Base-by-base conservation (phyloP, 495 filamentous ascomycete species). In the Hypoxylon intermedium region DNA sequence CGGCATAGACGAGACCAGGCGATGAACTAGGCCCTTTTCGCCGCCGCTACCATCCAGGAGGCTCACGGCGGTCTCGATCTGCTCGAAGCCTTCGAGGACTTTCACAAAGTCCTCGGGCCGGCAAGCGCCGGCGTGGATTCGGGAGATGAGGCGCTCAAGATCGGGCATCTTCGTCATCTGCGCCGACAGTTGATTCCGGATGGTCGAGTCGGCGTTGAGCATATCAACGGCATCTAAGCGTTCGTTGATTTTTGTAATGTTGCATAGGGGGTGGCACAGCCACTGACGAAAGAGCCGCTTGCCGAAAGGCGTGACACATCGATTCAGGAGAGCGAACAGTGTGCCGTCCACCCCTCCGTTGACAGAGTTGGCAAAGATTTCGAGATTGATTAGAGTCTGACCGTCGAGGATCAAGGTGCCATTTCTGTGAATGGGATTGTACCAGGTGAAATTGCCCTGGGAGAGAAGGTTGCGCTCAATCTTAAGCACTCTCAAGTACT, bases 11-110 rank as follows among this genome's bases (percentile, higher is more conserved):
- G 82, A 73, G 20, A 96, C 85, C 12, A 99, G 82, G 41, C 91
- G 85, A 31, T 91, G 91, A 45, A 99, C 88, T 2, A 99, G 80
- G 12, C 92, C 89, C 37, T 91, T 86, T 1, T 88, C 91, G 20
- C 77, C 76, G 20, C 86, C 87, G 67, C 89, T 85, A 11, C 83
- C 79, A 23, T 81, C 79, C 0, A 97, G 82, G 9, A 96, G 81
- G 54, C 84, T 83, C 82, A 96, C 90, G 0, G 90, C 94, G 68
- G 93, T 91, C 37, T 95, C 91, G 13, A 98, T 97, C 72, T 96
- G 93, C 74, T 98, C 95, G 67, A 98, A 99, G 0, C 95, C 95
- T 67, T 99, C 93, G 0, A 99, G 79, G 3, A 98, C 93, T n/a
- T 83, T 85, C 18, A 96, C 85, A 67, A 99, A 99, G 71, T 98